phyloP scores from a whole-genome alignment of 2,329 filamentous ascomycete genomes.

The Trichoderma atroviride region DNA sequence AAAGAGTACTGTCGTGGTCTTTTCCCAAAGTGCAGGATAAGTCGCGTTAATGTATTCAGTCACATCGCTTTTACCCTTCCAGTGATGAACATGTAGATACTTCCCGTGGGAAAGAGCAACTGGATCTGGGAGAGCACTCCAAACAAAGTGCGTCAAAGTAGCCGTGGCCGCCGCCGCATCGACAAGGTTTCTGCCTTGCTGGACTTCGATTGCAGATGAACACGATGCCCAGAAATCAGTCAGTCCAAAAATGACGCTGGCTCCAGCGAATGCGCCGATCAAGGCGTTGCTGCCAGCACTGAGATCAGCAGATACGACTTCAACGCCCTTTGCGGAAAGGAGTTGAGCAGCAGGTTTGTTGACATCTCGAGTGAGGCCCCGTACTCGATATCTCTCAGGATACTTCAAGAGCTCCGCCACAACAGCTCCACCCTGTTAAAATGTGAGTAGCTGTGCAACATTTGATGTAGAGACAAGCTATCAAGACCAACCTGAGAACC shows the following conservation, averaged over 20 bases:
- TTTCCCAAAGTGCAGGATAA: background rate
- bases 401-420: background rate
- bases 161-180: background rate
- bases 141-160: background rate
- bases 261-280: background rate
- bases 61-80: constrained; percentile 5
- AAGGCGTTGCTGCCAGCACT: background rate
- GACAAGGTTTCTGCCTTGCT: background rate
- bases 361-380: background rate
- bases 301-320: background rate
- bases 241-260: background rate
- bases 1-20: background rate
- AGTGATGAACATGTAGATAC: background rate
- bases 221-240: constrained; percentile 7
- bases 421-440: background rate
- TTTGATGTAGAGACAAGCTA: too few relatives aligned
- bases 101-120: background rate
- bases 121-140: constrained; percentile 5
- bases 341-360: background rate
- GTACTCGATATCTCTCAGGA: background rate
- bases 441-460: background rate
- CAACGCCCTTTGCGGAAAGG: background rate
- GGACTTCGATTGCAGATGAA: background rate
- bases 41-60: background rate
- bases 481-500: background rate